Percentiles rank a stretch among this genome's conserved stretches.
These are phyloP conservation scores for Pezizomycotina sp. DNA, from an alignment of 2,329 filamentous ascomycete genomes.

Conservation along the genomic window DNA sequence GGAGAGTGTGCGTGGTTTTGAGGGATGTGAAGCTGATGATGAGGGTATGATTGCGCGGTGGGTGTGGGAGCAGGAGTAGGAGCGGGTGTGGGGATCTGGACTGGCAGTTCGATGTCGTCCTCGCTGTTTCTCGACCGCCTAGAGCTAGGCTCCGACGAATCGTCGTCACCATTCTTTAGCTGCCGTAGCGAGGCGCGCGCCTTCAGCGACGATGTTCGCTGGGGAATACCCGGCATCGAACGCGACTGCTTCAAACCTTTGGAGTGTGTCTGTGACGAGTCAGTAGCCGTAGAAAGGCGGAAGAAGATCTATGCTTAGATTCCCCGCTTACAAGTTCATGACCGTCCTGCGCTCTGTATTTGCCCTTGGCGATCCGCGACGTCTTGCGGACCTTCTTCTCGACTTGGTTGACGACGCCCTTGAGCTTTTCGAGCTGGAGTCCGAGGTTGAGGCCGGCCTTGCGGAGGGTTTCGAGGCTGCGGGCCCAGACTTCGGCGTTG, in stretches of 20 bases:
- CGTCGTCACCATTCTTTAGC: constrained; percentile 11
- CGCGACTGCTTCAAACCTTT: constrained; percentile 13
- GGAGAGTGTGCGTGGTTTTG: too few relatives aligned
- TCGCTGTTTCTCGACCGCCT: too few relatives aligned
- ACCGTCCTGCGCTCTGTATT: not conserved
- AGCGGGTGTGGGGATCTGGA: not conserved
- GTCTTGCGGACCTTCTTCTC: constrained; percentile 69
- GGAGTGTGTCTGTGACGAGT: too few relatives aligned
- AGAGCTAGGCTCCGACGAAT: constrained; percentile 6
- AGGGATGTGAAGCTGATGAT: not conserved
- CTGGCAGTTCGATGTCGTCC: too few relatives aligned
- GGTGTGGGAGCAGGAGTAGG: not conserved
- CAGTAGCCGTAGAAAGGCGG: not conserved
- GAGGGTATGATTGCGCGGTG: too few relatives aligned
- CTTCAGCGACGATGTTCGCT: constrained; percentile 17
- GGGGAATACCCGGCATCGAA: constrained; percentile 16
- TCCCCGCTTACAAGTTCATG: not conserved
- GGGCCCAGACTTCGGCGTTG: constrained; percentile 79
- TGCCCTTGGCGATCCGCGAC: constrained; percentile 31
- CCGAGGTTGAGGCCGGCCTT: constrained; percentile 55
- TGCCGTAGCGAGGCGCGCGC: constrained; percentile 15
- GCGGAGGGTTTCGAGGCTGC: constrained; percentile 61
- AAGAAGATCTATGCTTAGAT: too few relatives aligned
- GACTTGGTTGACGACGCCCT: constrained; percentile 67
- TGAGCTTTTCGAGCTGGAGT: constrained; percentile 52